phyloP scores from a whole-genome alignment of 2,329 filamentous ascomycete species.

The Chaetomiaceae sp. region DNA sequence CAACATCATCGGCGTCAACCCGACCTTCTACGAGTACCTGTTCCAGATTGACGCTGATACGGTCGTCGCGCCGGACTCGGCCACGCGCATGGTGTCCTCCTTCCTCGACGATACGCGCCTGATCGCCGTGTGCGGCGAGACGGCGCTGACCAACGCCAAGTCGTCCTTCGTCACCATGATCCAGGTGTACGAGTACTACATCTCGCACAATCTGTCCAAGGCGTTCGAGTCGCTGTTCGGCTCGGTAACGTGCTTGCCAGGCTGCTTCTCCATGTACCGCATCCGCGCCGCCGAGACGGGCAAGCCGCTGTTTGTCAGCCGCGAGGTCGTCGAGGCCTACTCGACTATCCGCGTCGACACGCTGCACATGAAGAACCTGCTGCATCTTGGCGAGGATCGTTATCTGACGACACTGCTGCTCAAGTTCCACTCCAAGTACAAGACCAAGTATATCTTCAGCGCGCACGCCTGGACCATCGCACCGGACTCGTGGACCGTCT shows the following conservation, averaged over 20 bases:
- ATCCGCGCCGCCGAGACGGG: conserved; percentile 90
- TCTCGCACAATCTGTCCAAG: conserved; percentile 94
- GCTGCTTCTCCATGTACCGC: conserved; percentile 99
- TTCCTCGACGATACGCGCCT: conserved; percentile 88
- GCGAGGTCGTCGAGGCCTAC: conserved; percentile 83
- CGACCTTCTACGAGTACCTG: conserved; percentile 96
- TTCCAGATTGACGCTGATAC: conserved; percentile 97
- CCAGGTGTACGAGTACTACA: conserved; percentile 99
- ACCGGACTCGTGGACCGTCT: conserved; percentile 87
- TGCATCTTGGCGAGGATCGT: conserved; percentile 95
- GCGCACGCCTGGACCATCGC: conserved; percentile 97
- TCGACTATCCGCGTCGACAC: conserved; percentile 93
- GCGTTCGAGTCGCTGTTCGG: conserved; percentile 97
- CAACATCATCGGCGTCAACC: conserved; percentile 98
- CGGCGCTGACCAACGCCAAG: conserved; percentile 86
- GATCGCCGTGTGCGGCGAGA: conserved; percentile 94
- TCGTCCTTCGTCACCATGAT: conserved; percentile 96
- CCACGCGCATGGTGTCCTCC: conserved; percentile 82
- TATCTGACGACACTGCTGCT: conserved; percentile 91
- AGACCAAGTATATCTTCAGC: conserved; percentile 93
- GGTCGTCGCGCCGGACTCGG: conserved; percentile 81
- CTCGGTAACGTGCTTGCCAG: conserved; percentile 92
- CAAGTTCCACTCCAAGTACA: conserved; percentile 88
- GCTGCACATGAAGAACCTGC: conserved; percentile 95
- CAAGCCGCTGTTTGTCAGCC: conserved; percentile 93